These are phyloP conservation scores for Symbiodinium pilosum DNA, from an alignment of 73 alveolate species.

Conservation along the genomic window DNA sequence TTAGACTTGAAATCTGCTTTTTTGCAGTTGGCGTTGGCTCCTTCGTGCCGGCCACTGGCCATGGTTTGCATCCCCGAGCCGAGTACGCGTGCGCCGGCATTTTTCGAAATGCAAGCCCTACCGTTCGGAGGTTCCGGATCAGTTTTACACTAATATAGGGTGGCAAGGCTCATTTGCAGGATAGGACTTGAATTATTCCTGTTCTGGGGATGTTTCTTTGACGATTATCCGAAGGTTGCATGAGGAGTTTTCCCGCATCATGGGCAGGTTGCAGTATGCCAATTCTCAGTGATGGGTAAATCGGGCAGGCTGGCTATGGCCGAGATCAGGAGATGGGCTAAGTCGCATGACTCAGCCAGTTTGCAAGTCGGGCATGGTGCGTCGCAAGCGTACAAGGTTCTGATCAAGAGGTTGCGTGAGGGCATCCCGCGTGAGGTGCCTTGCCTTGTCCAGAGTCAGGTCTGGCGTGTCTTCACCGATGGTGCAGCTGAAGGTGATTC, in stretches of 20 bases:
- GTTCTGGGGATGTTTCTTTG: neutral
- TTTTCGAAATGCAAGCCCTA: neutral
- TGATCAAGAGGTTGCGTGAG: neutral
- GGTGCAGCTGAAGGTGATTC: neutral
- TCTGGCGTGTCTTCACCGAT: neutral
- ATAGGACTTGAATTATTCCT: neutral
- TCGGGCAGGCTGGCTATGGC: neutral
- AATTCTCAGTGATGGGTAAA: neutral
- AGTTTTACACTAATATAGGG: neutral
- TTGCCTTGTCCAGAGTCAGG: neutral
- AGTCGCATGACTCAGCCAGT: neutral
- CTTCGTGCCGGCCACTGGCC: no score
- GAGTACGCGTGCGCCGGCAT: no score
- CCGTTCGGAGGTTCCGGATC: neutral
- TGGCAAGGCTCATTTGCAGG: neutral
- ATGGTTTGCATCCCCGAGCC: no score
- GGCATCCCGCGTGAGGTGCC: neutral
- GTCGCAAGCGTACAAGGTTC: neutral
- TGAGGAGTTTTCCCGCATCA: neutral
- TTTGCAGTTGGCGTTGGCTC: neutral
- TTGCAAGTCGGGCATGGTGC: neutral
- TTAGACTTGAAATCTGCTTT: neutral
- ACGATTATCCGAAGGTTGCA: neutral
- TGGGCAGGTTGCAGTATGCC: neutral
- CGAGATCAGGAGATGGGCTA: neutral